These are phyloP conservation scores for Trametes gibbosa DNA, from an alignment of 768 basidiomycete species.

Conservation along the genomic window DNA sequence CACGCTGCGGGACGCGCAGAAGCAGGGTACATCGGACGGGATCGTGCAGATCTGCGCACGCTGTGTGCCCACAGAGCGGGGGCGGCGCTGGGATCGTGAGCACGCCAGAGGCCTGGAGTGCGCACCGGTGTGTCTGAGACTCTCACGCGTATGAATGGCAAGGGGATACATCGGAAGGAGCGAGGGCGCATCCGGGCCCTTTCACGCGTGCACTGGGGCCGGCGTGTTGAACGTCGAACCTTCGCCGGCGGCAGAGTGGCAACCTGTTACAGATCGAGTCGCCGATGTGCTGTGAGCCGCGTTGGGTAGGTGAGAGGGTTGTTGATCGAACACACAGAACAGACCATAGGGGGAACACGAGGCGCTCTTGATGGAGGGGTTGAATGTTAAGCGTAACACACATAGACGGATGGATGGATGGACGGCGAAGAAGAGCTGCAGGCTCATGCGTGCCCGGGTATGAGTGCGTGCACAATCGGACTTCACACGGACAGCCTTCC, in stretches of 20 bases:
- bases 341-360: neutral
- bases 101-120: slow-evolving; percentile 1
- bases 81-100: neutral
- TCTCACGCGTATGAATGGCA: slow-evolving; percentile 10
- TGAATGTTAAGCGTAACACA: neutral
- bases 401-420: neutral
- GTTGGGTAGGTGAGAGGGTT: neutral
- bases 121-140: neutral
- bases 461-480: slow-evolving; percentile 2
- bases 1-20: neutral
- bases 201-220: neutral
- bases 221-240: slow-evolving; percentile 1
- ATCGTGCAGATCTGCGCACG: slow-evolving; percentile 3
- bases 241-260: neutral
- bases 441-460: neutral
- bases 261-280: neutral
- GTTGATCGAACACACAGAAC: neutral
- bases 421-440: neutral
- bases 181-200: slow-evolving; percentile 3
- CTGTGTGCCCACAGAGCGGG: neutral
- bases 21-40: neutral
- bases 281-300: neutral
- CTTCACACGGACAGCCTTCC: slow-evolving; percentile 11
- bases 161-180: slow-evolving; percentile 13
- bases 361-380: neutral